Evolutionary conservation across 306 rosid species (phyloP), one percentile per base, ranked within the genome.

Genomic region (Alnus glutinosa): DNA sequence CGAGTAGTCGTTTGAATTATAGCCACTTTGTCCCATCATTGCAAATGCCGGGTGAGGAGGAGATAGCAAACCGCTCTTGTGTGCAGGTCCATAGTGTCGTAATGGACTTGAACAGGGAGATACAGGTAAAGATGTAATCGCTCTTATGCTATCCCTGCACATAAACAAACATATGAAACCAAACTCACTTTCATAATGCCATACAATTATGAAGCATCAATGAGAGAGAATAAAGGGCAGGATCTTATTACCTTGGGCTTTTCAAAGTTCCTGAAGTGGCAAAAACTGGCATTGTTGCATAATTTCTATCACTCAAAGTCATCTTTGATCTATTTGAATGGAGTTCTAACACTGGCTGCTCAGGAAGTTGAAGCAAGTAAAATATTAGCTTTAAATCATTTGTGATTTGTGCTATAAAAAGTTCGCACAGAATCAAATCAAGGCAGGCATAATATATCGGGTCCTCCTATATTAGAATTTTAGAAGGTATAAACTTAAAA

Each of bases 41-140:
- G 89, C 77, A 84, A 88, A 85, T 59, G 81, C 58, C 6, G 94
- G 88, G 81, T 91, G 98, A 13, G 98, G 98, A 61, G 99, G 99
- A 82, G 99, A 95, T 76, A 84, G 85, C 62, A 86, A 83, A 75
- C 83, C 79, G 86, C 90, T 90, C 80, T 75, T 79, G 51, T 91
- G 86, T 18, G 86, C 79, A 0, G 88, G 78, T 46, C 93, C 89
- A 55, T 83, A 77, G 34, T 87, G 93, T 80, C 97, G 88, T 80
- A 95, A 80, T 16, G 99, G 99, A 85, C 99, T 95, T 62, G 99
- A 95, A 79, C 89, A 83, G 48, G 99, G 99, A 52, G 99, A 95
- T 18, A 93, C 99, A 0, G 97, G 99, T 84, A 93, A 83, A 63
- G 99, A 95, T 34, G 96, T 81, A 76, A 93, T 95, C 81, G 75